Evolutionary conservation across 1,284 basidiomycete genomes (phyloP), one percentile per base, ranked within the genome.

Genomic region (Ganoderma multipileum): DNA sequence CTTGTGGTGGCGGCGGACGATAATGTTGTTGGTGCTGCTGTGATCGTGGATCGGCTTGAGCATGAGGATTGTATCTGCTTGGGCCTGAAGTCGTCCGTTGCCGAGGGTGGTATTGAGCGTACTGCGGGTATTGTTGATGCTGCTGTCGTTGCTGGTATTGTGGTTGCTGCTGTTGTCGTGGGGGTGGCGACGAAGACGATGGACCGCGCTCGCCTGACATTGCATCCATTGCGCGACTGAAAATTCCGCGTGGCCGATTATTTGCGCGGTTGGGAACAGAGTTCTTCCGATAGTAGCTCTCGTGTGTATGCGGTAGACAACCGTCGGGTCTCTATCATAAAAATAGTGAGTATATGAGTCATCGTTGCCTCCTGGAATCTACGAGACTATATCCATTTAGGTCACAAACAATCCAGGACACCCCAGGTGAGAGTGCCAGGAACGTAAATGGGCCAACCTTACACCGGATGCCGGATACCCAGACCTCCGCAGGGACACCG

Each of bases 201-300:
- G 77, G 9, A 36, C n/a, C 8, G 66, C 57, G 77, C 70, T 64
- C 77, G 75, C 44, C 79, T 74, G 62, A 76, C 74, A 75, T 87
- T 77, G 74, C 75, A 54, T 77, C 77, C 75, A 78, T 79, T 44
- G 82, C 75, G n/a, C 86, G 83, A 12, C 85, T 82, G 76, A 91
- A 90, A 14, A 91, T 68, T 5, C 86, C 84, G 50, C 88, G 84
- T 23, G 86, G 82, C 44, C 85, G 84, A 30, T 76, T 74, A 47
- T 77, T 78, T 8, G 82, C 75, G 60, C 82, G 83, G 57, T 84
- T 84, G 2, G 92, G 92, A 0, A 94, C 87, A 2, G 89, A 90
- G 74, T 91, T 79, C 65, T 83, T 85, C 72, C 92, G 84, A 76
- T 93, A 94, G 73, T 81, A 82, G 6, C 78, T 79, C 82, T 92